These are phyloP conservation scores for Punctularia strigosozonata DNA, from an alignment of 768 basidiomycete genomes.

Conservation along the genomic window DNA sequence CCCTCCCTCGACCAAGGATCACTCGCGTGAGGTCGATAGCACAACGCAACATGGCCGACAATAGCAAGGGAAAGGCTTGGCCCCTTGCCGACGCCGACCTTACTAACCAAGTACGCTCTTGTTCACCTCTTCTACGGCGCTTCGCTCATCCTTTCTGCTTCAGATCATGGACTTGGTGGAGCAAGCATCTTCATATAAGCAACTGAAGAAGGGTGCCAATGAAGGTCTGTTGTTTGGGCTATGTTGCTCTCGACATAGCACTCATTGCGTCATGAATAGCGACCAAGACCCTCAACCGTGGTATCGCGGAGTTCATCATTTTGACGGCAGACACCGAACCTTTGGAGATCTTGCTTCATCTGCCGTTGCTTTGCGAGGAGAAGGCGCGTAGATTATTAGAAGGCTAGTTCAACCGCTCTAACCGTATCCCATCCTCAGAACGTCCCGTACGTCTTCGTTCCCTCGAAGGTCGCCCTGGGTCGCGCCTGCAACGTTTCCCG, in stretches of 20 bases:
- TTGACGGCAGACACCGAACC: slow-evolving; percentile 96
- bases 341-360: slow-evolving; percentile 92
- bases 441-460: slow-evolving; percentile 92
- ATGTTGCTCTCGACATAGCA: slow-evolving; percentile 1
- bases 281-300: slow-evolving; percentile 96
- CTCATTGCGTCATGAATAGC: slow-evolving; percentile 32
- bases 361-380: slow-evolving; percentile 96
- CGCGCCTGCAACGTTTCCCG: slow-evolving; percentile 93
- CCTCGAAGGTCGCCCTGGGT: slow-evolving; percentile 90
- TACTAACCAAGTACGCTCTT: slow-evolving; percentile 70
- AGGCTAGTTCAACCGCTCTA: not conserved
- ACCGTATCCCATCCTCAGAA: slow-evolving; percentile 40
- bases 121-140: slow-evolving; percentile 1
- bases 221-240: slow-evolving; percentile 50
- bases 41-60: slow-evolving; percentile 43
- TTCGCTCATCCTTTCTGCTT: not conserved
- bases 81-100: slow-evolving; percentile 76
- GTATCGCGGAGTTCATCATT: slow-evolving; percentile 96
- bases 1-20: slow-evolving; percentile 92
- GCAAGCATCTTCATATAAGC: slow-evolving; percentile 94
- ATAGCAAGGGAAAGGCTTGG: slow-evolving; percentile 67
- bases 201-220: slow-evolving; percentile 97
- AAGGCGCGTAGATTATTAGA: slow-evolving; percentile 44
- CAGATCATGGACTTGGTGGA: slow-evolving; percentile 95
- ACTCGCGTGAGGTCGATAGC: slow-evolving; percentile 65